Evolutionary conservation across 2,329 filamentous ascomycete species (phyloP).

Genomic region (Diaporthe aspalathi): DNA sequence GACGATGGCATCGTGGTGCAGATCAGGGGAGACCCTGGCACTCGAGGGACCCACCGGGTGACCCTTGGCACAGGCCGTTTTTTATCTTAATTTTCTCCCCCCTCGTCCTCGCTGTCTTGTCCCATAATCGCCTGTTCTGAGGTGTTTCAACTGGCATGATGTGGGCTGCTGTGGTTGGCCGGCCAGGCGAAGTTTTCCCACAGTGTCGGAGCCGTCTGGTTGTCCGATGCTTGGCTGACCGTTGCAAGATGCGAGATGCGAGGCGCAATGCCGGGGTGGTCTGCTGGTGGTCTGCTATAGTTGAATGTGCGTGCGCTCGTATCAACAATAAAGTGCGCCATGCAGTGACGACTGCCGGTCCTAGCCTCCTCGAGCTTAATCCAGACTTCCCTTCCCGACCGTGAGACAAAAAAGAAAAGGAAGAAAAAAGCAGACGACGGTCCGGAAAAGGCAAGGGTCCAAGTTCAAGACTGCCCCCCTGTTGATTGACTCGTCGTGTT

Average conservation of each 20-base stretch:
- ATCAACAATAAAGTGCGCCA: background rate
- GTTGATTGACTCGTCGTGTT: background rate
- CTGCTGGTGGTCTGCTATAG: background rate
- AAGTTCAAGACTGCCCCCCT: too few species aligned
- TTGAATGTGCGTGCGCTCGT: background rate
- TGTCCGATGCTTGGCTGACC: slow-evolving; percentile 2
- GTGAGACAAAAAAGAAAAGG: too few species aligned
- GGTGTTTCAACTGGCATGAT: slow-evolving; percentile 31
- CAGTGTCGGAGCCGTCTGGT: slow-evolving; percentile 3
- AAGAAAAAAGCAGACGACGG: background rate
- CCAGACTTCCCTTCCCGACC: too few species aligned
- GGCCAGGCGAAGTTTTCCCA: background rate
- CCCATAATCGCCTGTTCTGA: slow-evolving; percentile 13
- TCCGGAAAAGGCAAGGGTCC: slow-evolving; percentile 25
- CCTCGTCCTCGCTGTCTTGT: too few species aligned
- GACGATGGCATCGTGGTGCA: background rate
- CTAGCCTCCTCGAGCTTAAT: slow-evolving; percentile 13
- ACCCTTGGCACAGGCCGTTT: slow-evolving; percentile 18
- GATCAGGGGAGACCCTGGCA: slow-evolving; percentile 7
- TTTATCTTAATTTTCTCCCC: background rate
- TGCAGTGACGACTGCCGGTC: slow-evolving; percentile 9
- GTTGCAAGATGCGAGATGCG: slow-evolving; percentile 9
- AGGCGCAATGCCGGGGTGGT: background rate
- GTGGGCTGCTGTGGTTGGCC: slow-evolving; percentile 18
- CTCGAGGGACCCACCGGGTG: background rate